Conservation (phyloP, 805 yeast species). For the Cyberlindnera maritima region DNA sequence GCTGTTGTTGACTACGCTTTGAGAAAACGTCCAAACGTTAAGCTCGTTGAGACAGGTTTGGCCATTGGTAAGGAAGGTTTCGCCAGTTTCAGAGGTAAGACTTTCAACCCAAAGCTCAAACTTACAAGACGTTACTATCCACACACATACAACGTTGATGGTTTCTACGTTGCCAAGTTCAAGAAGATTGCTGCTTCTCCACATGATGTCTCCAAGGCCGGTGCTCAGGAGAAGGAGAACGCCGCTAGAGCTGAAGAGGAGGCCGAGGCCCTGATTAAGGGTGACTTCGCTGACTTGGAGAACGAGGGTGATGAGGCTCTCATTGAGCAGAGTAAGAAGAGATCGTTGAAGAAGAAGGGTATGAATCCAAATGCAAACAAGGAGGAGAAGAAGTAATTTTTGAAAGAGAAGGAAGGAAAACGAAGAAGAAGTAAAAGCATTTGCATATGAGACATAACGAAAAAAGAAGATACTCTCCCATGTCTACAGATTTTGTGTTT, state of each 20-base stretch:
- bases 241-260: constrained; percentile 78
- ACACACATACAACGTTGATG: constrained; percentile 97
- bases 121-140: constrained; percentile 96
- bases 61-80: constrained; percentile 96
- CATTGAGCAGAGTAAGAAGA: constrained; percentile 66
- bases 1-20: constrained; percentile 98
- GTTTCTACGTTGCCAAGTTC: constrained; percentile 96
- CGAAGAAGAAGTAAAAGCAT: background rate
- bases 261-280: constrained; percentile 76
- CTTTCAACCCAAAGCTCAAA: constrained; percentile 70
- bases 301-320: constrained; percentile 71
- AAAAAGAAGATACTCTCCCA: no score
- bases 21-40: constrained; percentile 94
- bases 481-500: background rate
- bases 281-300: constrained; percentile 82
- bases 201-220: constrained; percentile 80
- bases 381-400: constrained; percentile 27
- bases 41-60: constrained; percentile 87
- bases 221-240: constrained; percentile 82
- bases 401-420: no score
- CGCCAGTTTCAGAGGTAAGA: constrained; percentile 89
- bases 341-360: constrained; percentile 66
- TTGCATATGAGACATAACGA: no score
- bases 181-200: constrained; percentile 86
- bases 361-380: constrained; percentile 52